phyloP scores from a whole-genome alignment of 192 early-diverging fungal species.

The Backusella parvicylindrica region DNA sequence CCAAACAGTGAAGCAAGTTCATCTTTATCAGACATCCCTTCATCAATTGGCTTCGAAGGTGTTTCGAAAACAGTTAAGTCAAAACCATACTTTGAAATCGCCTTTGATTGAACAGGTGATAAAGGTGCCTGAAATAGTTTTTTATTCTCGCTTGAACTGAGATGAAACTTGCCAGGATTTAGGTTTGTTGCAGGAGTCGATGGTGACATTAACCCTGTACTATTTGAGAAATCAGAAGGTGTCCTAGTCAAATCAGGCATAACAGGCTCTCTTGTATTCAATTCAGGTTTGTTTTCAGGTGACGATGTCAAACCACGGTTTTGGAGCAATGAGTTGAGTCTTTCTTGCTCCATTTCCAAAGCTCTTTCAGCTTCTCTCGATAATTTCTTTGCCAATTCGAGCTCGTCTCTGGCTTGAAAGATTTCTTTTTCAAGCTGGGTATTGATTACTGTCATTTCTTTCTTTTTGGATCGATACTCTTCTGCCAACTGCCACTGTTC shows the following conservation, averaged over 20 bases:
- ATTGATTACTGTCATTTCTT: not conserved
- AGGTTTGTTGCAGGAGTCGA: not conserved
- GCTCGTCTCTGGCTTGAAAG: not conserved
- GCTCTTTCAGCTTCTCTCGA: not conserved
- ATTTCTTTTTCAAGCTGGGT: not conserved
- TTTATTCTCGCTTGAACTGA: not conserved
- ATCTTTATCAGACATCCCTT: constrained; percentile 1
- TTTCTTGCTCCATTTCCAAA: not conserved
- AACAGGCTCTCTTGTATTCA: not conserved
- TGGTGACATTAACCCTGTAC: not conserved
- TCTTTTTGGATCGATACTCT: not conserved
- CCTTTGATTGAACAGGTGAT: constrained; percentile 2
- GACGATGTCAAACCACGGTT: not conserved
- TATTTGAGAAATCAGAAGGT: not conserved
- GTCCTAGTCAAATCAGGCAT: not conserved
- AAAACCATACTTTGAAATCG: constrained; percentile 28
- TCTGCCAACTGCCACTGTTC: not conserved
- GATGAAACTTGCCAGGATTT: not conserved
- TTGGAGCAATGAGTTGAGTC: not conserved
- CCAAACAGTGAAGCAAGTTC: constrained; percentile 9
- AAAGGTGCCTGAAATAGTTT: not conserved
- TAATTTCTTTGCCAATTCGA: not conserved
- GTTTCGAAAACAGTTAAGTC: constrained; percentile 24
- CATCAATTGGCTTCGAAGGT: not conserved
- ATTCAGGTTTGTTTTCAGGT: not conserved